Evolutionary conservation across 1,139 yeast species (phyloP).

Genomic region (Debaryomycetaceae sp.): DNA sequence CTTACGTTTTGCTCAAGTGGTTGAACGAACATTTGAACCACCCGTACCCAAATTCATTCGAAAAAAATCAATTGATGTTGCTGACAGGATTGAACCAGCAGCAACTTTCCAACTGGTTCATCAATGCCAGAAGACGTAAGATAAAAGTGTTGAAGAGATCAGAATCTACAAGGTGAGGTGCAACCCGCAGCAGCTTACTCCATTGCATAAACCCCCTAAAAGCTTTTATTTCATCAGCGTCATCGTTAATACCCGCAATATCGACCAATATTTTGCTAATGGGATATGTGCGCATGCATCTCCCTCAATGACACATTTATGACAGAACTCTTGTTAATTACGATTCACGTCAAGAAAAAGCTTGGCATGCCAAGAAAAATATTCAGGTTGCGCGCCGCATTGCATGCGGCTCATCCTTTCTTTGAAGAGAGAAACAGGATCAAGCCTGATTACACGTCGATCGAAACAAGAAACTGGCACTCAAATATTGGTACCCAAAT

Average conservation of each 20-base stretch:
- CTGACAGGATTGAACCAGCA: conserved; percentile 87
- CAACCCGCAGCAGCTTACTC: neutral
- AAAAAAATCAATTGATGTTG: conserved; percentile 73
- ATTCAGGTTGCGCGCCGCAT: neutral
- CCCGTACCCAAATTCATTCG: conserved; percentile 92
- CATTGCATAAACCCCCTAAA: too few relatives aligned
- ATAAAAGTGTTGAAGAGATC: conserved; percentile 46
- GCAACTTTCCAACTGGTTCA: conserved; percentile 94
- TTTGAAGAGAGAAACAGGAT: too few relatives aligned
- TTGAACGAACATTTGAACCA: conserved; percentile 78
- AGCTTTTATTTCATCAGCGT: too few relatives aligned
- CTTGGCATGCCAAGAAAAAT: conserved; percentile 9
- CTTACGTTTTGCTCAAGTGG: conserved; percentile 80
- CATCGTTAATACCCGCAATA: neutral
- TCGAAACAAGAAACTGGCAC: too few relatives aligned
- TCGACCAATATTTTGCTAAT: neutral
- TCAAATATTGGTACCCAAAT: too few relatives aligned
- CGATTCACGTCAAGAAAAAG: conserved; percentile 2
- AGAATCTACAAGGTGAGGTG: conserved; percentile 1
- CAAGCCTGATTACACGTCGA: too few relatives aligned
- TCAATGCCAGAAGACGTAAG: conserved; percentile 88
- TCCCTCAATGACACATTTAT: conserved; percentile 6
- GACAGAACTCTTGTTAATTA: conserved; percentile 3
- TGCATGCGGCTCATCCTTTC: conserved; percentile 5
- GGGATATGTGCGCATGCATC: neutral